Conservation (phyloP, 768 basidiomycete species). For the Panellus pusillus region DNA sequence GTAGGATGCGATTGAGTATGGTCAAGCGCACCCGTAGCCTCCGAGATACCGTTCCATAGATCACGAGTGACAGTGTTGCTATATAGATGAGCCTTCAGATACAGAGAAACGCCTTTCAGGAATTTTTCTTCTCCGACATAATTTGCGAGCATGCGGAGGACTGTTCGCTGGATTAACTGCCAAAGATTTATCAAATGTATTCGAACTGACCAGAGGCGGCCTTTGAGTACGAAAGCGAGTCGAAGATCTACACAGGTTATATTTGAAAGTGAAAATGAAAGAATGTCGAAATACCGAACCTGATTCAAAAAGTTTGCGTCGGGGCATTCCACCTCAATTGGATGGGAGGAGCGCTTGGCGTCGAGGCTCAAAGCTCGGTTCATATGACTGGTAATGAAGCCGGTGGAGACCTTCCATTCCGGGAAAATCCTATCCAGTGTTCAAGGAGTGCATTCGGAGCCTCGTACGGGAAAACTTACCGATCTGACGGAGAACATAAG, state of each 20-base stretch:
- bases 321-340: slow-evolving; percentile 88
- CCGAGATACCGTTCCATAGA: slow-evolving; percentile 83
- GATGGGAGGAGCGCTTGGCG: slow-evolving; percentile 85
- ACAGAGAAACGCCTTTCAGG: slow-evolving; percentile 83
- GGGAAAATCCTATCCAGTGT: slow-evolving; percentile 57
- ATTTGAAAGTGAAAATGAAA: neutral
- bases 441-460: neutral
- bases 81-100: slow-evolving; percentile 87
- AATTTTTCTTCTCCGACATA: slow-evolving; percentile 89
- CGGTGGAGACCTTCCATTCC: slow-evolving; percentile 81
- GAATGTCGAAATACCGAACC: neutral
- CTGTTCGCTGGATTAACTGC: slow-evolving; percentile 32
- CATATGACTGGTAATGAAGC: slow-evolving; percentile 77
- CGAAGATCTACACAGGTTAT: slow-evolving; percentile 66
- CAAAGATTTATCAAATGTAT: neutral
- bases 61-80: slow-evolving; percentile 82
- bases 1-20: too few relatives aligned
- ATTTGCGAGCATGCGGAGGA: slow-evolving; percentile 88
- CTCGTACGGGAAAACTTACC: slow-evolving; percentile 34
- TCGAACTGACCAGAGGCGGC: slow-evolving; percentile 61
- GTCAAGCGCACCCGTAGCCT: slow-evolving; percentile 53
- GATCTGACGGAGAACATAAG: slow-evolving; percentile 38
- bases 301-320: slow-evolving; percentile 81
- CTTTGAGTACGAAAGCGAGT: slow-evolving; percentile 83
- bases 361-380: slow-evolving; percentile 76